Percentiles rank a stretch among this genome's conserved stretches.
phyloP scores from a whole-genome alignment of 805 yeast genomes.

The Ogataea glucozyma region DNA sequence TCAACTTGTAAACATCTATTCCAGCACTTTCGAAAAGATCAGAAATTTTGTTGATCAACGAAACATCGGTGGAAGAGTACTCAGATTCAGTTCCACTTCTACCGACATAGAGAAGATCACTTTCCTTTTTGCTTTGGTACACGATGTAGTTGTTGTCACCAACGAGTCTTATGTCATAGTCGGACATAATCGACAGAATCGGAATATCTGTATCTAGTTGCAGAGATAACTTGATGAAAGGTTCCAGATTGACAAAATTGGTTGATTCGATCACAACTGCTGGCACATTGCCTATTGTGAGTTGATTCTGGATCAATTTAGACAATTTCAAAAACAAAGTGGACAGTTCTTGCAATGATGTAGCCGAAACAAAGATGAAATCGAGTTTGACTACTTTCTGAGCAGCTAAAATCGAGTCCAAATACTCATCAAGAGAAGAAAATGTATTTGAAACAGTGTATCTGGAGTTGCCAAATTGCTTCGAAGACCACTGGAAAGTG shows the following conservation, averaged over 20 bases:
- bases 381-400: slow-evolving; percentile 37
- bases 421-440: slow-evolving; percentile 30
- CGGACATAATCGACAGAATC: slow-evolving; percentile 61
- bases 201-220: slow-evolving; percentile 36
- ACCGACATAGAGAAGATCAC: slow-evolving; percentile 47
- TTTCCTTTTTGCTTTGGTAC: slow-evolving; percentile 41
- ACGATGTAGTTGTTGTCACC: slow-evolving; percentile 37
- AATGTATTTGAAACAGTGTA: slow-evolving; percentile 26
- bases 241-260: slow-evolving; percentile 72
- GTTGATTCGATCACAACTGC: slow-evolving; percentile 66
- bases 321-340: slow-evolving; percentile 40
- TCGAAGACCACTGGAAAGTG: slow-evolving; percentile 34
- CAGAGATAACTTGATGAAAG: slow-evolving; percentile 53
- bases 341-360: slow-evolving; percentile 54
- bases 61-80: slow-evolving; percentile 43
- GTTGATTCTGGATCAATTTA: slow-evolving; percentile 35
- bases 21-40: slow-evolving; percentile 41
- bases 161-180: slow-evolving; percentile 53
- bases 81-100: slow-evolving; percentile 43
- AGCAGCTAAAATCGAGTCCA: slow-evolving; percentile 8
- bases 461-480: slow-evolving; percentile 36
- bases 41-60: slow-evolving; percentile 38
- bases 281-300: slow-evolving; percentile 38
- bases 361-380: slow-evolving; percentile 46
- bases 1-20: slow-evolving; percentile 50